A percentile compares a stretch with the other conserved stretches of the same genome.
These are phyloP conservation scores for Fusarium sp. DNA, from an alignment of 2,329 filamentous ascomycete species.

Conservation along the genomic window DNA sequence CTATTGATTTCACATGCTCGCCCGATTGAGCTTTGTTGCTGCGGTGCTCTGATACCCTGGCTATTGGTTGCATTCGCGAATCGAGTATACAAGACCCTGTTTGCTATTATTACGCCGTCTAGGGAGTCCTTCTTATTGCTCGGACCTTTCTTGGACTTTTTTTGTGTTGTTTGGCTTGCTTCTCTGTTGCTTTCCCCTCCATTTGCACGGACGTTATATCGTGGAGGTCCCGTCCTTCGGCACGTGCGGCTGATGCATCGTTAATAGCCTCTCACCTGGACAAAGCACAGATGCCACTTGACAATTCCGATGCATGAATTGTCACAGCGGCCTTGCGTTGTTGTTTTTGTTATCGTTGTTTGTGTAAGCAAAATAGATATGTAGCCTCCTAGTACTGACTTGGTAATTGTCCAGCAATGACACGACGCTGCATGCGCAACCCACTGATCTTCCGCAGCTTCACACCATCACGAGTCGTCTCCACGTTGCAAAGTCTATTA, in stretches of 20 bases:
- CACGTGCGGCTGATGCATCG: constrained; percentile 13
- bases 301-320: background rate
- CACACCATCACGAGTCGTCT: constrained; percentile 18
- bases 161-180: background rate
- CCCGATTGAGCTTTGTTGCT: background rate
- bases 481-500: constrained; percentile 19
- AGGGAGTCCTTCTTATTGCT: constrained; percentile 19
- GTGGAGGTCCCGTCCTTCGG: background rate
- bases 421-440: constrained; percentile 5
- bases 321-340: background rate
- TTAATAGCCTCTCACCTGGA: constrained; percentile 20
- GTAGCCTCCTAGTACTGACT: background rate
- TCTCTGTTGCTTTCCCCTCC: background rate
- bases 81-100: constrained; percentile 14
- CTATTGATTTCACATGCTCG: constrained; percentile 5
- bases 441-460: background rate
- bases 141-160: constrained; percentile 11
- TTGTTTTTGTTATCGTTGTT: background rate
- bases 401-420: background rate
- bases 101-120: background rate
- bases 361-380: background rate
- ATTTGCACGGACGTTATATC: constrained; percentile 31
- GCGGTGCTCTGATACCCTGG: background rate
- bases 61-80: constrained; percentile 32
- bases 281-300: background rate